Base-by-base conservation (phyloP, 495 filamentous ascomycete species). In the Hypomontagnella monticulosa region DNA sequence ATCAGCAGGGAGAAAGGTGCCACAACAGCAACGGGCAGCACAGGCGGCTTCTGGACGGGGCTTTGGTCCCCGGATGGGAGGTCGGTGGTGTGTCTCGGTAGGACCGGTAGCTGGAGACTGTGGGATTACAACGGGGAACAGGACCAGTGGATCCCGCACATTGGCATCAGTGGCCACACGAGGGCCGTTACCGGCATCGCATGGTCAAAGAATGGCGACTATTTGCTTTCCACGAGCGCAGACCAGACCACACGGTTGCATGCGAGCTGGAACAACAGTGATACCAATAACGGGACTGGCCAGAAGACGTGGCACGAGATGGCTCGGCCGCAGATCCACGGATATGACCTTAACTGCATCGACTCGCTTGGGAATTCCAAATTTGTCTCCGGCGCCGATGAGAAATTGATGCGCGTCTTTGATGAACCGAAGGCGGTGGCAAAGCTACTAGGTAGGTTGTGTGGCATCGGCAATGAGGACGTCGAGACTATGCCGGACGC, bases 281-380 rank as follows among this genome's bases (percentile, higher is more conserved):
- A 27, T 2, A 27, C 3, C 23, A 27, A 6, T 6, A 27, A 44
- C 48, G 52, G 61, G 33, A 42, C 77, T 4, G 75, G 70, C 4
- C 58, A 65, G 40, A 64, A 69, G 50, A 88, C 90, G 30, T 99
- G 96, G 96, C 95, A 98, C 76, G 95, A 99, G 78, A 91, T 98
- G 78, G 88, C 94, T 5, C 84, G 95, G 43, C 96, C 95, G 14
- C 95, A 99, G 71, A 98, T 98, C 56, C 95, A 99, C 79, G 95
- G 95, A 34, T 99, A 99, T 71, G 95, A 97, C 73, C 82, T 99
- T 61, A 99, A 98, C 79, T 97, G 94, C 73, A 86, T 97, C 64
- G 89, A 91, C 70, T 84, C 89, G 4, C 73, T 97, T 19, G 85
- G 86, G 4, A 73, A 81, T 20, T 79, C 85, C 11, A 87, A 85